Percentiles rank a stretch among this genome's conserved stretches.
Conservation (phyloP, 2,329 filamentous ascomycete species). For the Sporothrix phasma region DNA sequence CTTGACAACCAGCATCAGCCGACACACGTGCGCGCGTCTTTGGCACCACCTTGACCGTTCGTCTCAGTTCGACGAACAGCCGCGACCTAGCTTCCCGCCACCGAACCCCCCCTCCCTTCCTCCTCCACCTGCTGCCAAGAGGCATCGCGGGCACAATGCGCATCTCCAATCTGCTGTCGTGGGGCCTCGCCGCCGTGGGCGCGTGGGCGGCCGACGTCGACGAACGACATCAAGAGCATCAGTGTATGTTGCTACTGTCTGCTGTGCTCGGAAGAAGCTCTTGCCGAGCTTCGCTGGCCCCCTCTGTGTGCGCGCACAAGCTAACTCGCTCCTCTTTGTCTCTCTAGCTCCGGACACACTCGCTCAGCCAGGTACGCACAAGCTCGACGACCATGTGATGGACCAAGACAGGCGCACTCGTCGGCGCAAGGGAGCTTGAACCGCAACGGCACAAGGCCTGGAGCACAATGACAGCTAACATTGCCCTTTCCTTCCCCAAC, state of each 20-base stretch:
- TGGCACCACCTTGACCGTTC: not conserved
- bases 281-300: not conserved
- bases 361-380: constrained; percentile 58
- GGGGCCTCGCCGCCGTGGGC: constrained; percentile 37
- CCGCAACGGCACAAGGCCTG: not conserved
- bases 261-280: not conserved
- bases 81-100: not conserved
- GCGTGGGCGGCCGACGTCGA: constrained; percentile 42
- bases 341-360: constrained; percentile 72
- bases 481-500: not conserved
- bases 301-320: not conserved
- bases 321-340: constrained; percentile 17
- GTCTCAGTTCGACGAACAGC: not conserved
- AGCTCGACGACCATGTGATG: not conserved
- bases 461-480: not conserved
- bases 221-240: constrained; percentile 40
- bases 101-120: not conserved
- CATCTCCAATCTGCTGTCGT: constrained; percentile 37
- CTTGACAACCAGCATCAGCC: not conserved
- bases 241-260: constrained; percentile 9
- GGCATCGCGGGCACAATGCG: constrained; percentile 30
- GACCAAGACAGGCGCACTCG: not conserved
- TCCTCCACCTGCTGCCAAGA: not conserved
- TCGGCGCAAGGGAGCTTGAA: not conserved
- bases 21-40: not conserved